A percentile compares a stretch with the other conserved stretches of the same genome.
phyloP scores from a whole-genome alignment of 257 asterid genomes.

The Solanum medicagineum region DNA sequence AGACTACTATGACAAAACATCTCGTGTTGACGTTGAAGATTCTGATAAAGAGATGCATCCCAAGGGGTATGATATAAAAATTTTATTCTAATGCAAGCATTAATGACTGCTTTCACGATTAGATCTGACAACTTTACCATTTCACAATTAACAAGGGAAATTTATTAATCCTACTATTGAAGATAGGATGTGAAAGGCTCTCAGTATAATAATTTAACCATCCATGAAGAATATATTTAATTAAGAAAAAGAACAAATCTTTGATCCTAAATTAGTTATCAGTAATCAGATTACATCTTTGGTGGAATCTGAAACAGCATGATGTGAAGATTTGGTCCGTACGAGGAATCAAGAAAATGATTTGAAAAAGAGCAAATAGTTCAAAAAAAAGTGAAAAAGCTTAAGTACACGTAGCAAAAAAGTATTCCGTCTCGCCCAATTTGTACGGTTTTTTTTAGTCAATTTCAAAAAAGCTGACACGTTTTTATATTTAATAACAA shows the following conservation, averaged over 20 bases:
- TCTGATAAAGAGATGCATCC: no score
- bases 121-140: neutral
- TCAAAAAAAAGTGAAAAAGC: neutral
- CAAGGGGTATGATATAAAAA: no score
- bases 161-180: neutral
- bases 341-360: neutral
- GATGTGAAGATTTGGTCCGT: neutral
- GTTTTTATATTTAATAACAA: no score
- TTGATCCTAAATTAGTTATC: neutral
- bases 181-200: neutral
- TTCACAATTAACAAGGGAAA: neutral
- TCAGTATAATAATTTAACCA: neutral
- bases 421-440: no score
- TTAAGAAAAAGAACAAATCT: neutral
- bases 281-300: neutral
- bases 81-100: no score
- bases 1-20: no score
- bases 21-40: no score
- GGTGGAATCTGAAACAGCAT: neutral
- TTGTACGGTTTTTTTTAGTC: no score
- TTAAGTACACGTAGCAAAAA: neutral
- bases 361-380: neutral
- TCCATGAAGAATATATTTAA: neutral
- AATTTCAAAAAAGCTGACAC: no score
- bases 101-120: no score